phyloP scores from a whole-genome alignment of 2,329 filamentous ascomycete species.

The Colletotrichum musae region DNA sequence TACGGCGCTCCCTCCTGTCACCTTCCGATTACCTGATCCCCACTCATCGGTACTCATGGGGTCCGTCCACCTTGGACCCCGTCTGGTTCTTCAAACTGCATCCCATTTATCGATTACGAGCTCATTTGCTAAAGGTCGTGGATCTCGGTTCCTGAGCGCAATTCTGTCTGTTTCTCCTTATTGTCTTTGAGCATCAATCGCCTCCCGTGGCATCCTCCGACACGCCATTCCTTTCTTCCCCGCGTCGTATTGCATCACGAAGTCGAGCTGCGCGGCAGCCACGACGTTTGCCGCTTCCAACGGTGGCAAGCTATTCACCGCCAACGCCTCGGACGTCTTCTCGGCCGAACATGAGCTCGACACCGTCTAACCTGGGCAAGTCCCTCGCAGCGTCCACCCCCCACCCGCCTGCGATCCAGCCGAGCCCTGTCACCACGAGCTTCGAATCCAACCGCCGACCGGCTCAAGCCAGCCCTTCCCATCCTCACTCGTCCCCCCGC shows the following conservation, averaged over 20 bases:
- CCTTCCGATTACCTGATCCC: slow-evolving; percentile 52
- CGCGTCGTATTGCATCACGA: slow-evolving; percentile 32
- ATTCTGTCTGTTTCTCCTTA: neutral
- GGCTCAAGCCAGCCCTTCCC: slow-evolving; percentile 52
- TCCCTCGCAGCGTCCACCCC: slow-evolving; percentile 62
- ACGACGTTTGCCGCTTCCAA: slow-evolving; percentile 17
- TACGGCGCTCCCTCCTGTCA: slow-evolving; percentile 50
- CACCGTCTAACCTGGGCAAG: slow-evolving; percentile 63
- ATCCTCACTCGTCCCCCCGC: slow-evolving; percentile 67
- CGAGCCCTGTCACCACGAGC: slow-evolving; percentile 59
- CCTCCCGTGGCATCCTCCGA: neutral
- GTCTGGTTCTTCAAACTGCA: slow-evolving; percentile 41
- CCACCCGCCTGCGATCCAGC: slow-evolving; percentile 57
- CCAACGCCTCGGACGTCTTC: neutral
- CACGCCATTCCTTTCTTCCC: slow-evolving; percentile 1
- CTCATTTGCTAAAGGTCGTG: slow-evolving; percentile 5
- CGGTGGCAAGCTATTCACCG: slow-evolving; percentile 16
- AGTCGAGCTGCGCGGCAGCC: slow-evolving; percentile 6
- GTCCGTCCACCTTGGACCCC: slow-evolving; percentile 54
- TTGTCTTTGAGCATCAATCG: neutral
- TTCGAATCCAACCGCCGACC: slow-evolving; percentile 68
- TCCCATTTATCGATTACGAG: slow-evolving; percentile 17
- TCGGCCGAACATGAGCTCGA: slow-evolving; percentile 47
- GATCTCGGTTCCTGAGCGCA: slow-evolving; percentile 8
- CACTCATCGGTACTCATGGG: slow-evolving; percentile 50